Evolutionary conservation across 139 green algal genomes (phyloP), one percentile per base, ranked within the genome.

Genomic region (Bryopsis sp.): DNA sequence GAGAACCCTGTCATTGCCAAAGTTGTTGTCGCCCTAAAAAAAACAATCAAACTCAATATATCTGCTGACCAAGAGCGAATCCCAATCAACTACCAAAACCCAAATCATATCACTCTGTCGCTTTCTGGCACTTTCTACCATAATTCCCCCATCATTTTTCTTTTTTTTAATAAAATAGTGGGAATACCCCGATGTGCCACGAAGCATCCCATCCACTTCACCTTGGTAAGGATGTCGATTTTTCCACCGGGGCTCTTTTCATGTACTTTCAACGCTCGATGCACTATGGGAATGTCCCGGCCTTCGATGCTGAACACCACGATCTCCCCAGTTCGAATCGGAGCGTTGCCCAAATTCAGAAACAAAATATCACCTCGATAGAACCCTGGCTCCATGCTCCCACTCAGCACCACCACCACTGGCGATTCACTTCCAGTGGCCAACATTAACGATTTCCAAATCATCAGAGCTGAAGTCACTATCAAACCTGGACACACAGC

Each of bases 381-480:
- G 71, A 98, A 98, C 0, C 80, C 94, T 2, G 94, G 94, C 76
- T 99, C 94, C 94, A 99, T 99, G 80, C 85, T 95, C 2, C 94
- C 94, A 62, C 83, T 95, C 7, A 99, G 80, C 8, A 99, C 94
- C 8, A 99, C 94, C 32, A 99, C 94, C 26, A 95, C 89, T 35
- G 94, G 94, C 2, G 89, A 97, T 67, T 99, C 94, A 63, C 84
- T 95, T 58, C 88, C 86, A 8, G 93, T 97, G n/a, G 87, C 60
- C 2, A 96, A 72, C 71, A 99, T 95, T 0, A 99, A 75, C 0
- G 67, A 76, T 76, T 99, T 99, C 94, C 94, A 99, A 33, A 99
- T 97, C 72, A 96, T 94, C 0, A 99, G 81, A 2, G 94, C 94
- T 8, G 88, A 96, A 0, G 90, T 95, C 24, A 97, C 79, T 57